Evolutionary conservation across 75 land plant species (phyloP).

Genomic region (Pinus taeda): DNA sequence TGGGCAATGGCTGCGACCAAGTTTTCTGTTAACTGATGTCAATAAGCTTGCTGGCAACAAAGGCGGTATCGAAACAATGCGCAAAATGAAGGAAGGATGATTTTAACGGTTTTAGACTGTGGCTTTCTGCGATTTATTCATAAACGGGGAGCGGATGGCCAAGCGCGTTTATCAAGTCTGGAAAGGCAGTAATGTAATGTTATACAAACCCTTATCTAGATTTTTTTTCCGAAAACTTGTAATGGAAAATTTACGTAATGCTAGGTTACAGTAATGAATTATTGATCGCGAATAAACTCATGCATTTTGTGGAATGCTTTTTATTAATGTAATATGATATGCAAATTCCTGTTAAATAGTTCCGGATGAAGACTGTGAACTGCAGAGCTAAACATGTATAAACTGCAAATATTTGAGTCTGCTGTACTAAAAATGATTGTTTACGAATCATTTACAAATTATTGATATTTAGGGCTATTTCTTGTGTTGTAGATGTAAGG

Average conservation of each 20-base stretch:
- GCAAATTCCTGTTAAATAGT: neutral
- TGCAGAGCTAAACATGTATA: neutral
- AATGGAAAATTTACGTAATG: neutral
- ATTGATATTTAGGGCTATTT: neutral
- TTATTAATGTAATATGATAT: neutral
- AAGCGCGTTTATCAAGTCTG: slow-evolving; percentile 44
- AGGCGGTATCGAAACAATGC: neutral
- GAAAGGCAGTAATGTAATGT: slow-evolving; percentile 53
- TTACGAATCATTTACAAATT: neutral
- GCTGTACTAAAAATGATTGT: neutral
- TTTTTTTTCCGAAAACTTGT: neutral
- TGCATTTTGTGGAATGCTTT: neutral
- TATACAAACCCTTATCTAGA: slow-evolving; percentile 4
- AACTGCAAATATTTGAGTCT: neutral
- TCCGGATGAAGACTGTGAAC: neutral
- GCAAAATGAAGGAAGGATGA: slow-evolving; percentile 9
- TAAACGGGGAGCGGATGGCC: slow-evolving; percentile 11
- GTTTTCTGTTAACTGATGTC: neutral
- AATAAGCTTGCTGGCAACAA: neutral
- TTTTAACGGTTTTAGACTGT: slow-evolving; percentile 1
- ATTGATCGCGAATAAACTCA: neutral
- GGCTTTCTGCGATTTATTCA: neutral
- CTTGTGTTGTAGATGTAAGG: neutral
- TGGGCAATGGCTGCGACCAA: neutral
- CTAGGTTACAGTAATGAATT: neutral